Evolutionary conservation across 129 eudicot species (phyloP), one percentile per base, ranked within the genome.

Genomic region (Arctium minus): DNA sequence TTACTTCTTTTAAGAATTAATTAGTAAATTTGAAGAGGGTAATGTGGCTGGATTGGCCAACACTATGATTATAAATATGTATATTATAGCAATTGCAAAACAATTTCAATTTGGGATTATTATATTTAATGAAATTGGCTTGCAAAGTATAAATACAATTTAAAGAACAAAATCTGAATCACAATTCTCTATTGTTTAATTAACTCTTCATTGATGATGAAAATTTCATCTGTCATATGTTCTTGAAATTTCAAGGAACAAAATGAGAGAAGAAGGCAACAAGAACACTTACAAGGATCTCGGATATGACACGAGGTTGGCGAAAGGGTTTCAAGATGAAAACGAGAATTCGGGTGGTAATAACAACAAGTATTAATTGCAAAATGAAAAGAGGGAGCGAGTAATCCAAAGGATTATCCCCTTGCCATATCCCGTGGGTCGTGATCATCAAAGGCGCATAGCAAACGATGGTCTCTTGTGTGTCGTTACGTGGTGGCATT

Each of bases 251-350:
- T 31, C 15, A 9, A n/a, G 30, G 2, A 37, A 72, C 2, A 40
- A 42, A 75, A 76, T n/a, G 39, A 18, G 74, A 30, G 32, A 35
- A 44, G 35, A 69, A 18, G 2, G 13, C 2, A 13, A 56, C 2
- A 37, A 40, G 27, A 22, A 74, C 1, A 86, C 92, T 87, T 89
- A 93, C 98, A 36, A 96, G 94, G 64, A 96, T 91, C 78, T 96
- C 99, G 29, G 98, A 89, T n/a, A 96, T 86, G 15, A 96, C 99
- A 56, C 95, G 97, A 88, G 99, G 99, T 85, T 96, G 98, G 17
- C 99, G 95, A 48, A 96, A 86, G 42, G 99, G 99, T 82, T 96
- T 96, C 82, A 96, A 85, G 82, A 90, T 70, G 70, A 88, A 87
- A 39, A 88, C 94, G 8, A 93, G 95, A 53, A 91, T 12, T 1